These are phyloP conservation scores for Plectosphaerella sp. DNA, from an alignment of 2,329 filamentous ascomycete genomes.

Conservation along the genomic window DNA sequence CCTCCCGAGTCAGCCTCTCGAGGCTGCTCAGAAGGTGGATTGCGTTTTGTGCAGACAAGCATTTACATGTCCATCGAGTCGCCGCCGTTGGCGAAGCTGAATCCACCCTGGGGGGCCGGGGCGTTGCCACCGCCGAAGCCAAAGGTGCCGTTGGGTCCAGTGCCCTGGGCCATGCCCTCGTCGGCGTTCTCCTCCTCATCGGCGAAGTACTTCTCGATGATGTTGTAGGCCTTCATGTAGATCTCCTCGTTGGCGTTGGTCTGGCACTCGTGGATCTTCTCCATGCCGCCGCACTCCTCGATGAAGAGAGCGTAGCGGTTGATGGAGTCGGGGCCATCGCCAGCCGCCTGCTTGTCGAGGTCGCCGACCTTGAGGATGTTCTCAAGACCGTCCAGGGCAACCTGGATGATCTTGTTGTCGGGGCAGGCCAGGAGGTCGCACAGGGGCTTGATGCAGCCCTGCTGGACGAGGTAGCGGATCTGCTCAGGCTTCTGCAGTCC, in stretches of 20 bases:
- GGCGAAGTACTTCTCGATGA: constrained; percentile 99
- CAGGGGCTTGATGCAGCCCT: constrained; percentile 95
- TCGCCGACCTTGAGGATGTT: constrained; percentile 99
- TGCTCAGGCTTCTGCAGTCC: constrained; percentile 98
- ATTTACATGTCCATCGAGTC: constrained; percentile 64
- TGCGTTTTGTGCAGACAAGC: constrained; percentile 3
- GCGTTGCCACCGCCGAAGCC: constrained; percentile 65
- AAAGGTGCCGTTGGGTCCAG: constrained; percentile 69
- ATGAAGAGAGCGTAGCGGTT: constrained; percentile 98
- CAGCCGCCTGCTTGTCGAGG: constrained; percentile 89
- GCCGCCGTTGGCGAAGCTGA: constrained; percentile 82
- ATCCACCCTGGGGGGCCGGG: constrained; percentile 64
- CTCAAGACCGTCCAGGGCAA: constrained; percentile 94
- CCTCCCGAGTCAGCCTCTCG: background rate
- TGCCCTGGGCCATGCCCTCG: constrained; percentile 67
- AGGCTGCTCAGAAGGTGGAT: constrained; percentile 3
- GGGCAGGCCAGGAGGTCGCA: constrained; percentile 94
- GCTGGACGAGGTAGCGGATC: constrained; percentile 88
- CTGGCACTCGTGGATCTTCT: constrained; percentile 99
- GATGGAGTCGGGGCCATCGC: constrained; percentile 70
- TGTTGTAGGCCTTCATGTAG: constrained; percentile 99
- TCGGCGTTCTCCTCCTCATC: constrained; percentile 95
- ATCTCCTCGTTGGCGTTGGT: constrained; percentile 99
- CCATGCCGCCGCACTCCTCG: constrained; percentile 98
- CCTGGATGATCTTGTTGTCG: constrained; percentile 99